These are phyloP conservation scores for Clonostachys solani DNA, from an alignment of 2,329 filamentous ascomycete genomes.

Conservation along the genomic window DNA sequence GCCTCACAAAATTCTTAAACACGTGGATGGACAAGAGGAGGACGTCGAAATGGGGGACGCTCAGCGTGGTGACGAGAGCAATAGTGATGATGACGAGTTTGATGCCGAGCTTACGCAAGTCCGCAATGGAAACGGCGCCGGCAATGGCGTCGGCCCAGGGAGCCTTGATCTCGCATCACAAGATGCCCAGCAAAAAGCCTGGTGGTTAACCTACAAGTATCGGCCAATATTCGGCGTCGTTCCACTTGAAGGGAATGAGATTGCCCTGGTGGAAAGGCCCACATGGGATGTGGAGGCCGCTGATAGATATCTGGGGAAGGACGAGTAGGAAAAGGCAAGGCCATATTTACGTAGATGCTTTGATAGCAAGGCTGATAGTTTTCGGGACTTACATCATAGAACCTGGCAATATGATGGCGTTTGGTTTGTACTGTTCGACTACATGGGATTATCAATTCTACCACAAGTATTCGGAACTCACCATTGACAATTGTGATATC, in stretches of 20 bases:
- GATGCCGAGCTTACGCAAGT: conserved; percentile 25
- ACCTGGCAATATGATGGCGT: too few species aligned
- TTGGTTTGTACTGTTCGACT: too few species aligned
- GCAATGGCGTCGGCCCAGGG: conserved; percentile 8
- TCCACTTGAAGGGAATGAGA: conserved; percentile 51
- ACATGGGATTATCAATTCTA: too few species aligned
- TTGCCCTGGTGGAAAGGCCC: conserved; percentile 84
- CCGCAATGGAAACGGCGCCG: conserved; percentile 14
- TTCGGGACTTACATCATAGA: too few species aligned
- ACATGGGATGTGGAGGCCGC: conserved; percentile 77
- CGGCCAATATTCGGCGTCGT: conserved; percentile 80
- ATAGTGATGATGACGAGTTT: conserved; percentile 31
- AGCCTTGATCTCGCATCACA: conserved; percentile 2
- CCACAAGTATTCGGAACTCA: too few species aligned
- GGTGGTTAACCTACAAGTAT: conserved; percentile 91
- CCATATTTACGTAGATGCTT: too few species aligned
- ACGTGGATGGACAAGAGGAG: conserved; percentile 32
- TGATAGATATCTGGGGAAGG: conserved; percentile 61
- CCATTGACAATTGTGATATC: too few species aligned
- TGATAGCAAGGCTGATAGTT: too few species aligned
- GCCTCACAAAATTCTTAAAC: conserved; percentile 36
- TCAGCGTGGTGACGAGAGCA: conserved; percentile 22
- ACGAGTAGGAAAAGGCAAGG: conserved; percentile 40
- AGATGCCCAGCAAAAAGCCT: conserved; percentile 24
- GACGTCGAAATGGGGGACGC: conserved; percentile 32